phyloP scores from a whole-genome alignment of 148 eudicot genomes.

The Chenopodium berlandieri region DNA sequence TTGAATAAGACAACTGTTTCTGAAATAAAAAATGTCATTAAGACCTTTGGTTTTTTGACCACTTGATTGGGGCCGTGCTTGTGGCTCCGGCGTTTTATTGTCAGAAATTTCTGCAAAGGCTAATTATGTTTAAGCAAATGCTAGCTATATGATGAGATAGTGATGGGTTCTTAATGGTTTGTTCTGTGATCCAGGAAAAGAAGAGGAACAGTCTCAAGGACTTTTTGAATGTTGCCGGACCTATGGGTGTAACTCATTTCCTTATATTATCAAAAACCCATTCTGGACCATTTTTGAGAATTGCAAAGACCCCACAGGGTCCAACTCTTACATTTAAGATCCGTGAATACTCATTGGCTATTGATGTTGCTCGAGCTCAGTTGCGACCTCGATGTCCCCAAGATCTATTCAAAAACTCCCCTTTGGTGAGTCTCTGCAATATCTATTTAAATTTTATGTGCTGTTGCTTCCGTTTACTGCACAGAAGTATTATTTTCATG shows the following conservation, averaged over 20 bases:
- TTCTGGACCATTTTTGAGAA: slow-evolving; percentile 66
- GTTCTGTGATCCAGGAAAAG: slow-evolving; percentile 61
- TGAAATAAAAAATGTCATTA: background rate
- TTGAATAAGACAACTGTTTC: background rate
- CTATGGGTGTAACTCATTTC: slow-evolving; percentile 95
- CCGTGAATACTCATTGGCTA: slow-evolving; percentile 74
- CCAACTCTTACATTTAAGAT: slow-evolving; percentile 87
- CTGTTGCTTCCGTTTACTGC: background rate
- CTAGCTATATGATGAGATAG: slow-evolving; percentile 3
- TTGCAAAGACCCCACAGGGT: slow-evolving; percentile 89
- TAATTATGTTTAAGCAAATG: background rate
- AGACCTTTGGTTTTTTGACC: background rate
- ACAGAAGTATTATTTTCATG: background rate
- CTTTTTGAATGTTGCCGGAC: slow-evolving; percentile 88
- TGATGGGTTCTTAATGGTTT: slow-evolving; percentile 12
- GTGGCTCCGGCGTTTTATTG: background rate
- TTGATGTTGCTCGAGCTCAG: slow-evolving; percentile 77
- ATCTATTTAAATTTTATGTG: background rate
- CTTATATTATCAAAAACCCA: slow-evolving; percentile 81
- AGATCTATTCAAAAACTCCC: slow-evolving; percentile 78
- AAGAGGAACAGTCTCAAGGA: slow-evolving; percentile 78
- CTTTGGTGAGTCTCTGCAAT: slow-evolving; percentile 53
- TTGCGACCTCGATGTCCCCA: slow-evolving; percentile 77
- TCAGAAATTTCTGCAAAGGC: background rate
- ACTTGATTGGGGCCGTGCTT: background rate